These are phyloP conservation scores for Glaciozyma martinii DNA, from an alignment of 768 basidiomycete species.

Conservation along the genomic window DNA sequence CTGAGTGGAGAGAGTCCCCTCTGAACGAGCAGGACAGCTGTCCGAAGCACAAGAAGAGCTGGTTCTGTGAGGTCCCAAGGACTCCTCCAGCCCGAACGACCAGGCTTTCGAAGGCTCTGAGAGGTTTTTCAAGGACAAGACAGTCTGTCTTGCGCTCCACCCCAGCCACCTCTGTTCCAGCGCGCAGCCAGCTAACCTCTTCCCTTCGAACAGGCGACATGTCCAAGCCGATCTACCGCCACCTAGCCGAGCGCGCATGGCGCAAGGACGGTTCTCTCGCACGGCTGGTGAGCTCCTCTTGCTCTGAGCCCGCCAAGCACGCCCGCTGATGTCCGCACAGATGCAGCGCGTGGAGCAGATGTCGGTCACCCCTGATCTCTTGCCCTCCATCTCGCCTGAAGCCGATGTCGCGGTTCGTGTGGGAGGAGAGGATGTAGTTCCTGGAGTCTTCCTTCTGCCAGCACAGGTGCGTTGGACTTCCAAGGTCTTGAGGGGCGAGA, in stretches of 20 bases:
- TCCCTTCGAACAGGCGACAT: constrained; percentile 35
- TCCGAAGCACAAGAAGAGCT: too few relatives aligned
- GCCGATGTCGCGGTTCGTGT: constrained; percentile 64
- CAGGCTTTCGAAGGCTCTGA: too few relatives aligned
- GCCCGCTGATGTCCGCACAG: constrained; percentile 40
- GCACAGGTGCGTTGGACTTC: constrained; percentile 50
- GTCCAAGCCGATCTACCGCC: constrained; percentile 58
- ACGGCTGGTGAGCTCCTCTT: constrained; percentile 55
- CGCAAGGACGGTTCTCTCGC: constrained; percentile 73
- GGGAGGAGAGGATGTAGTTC: constrained; percentile 47
- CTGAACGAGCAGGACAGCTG: too few relatives aligned
- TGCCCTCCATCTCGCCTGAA: constrained; percentile 61
- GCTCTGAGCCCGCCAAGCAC: not conserved
- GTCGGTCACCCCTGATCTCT: constrained; percentile 78
- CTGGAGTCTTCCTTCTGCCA: constrained; percentile 60
- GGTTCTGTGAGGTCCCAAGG: too few relatives aligned
- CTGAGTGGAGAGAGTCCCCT: too few relatives aligned
- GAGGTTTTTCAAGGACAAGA: not conserved
- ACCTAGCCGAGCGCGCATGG: constrained; percentile 76
- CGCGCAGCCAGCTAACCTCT: not conserved
- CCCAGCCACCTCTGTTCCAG: not conserved
- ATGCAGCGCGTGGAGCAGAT: constrained; percentile 92
- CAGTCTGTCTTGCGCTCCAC: not conserved
- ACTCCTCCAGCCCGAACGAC: too few relatives aligned
- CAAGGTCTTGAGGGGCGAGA: not conserved